Conservation (phyloP, 2,329 filamentous ascomycete species). For the Leptographium galeiforme region DNA sequence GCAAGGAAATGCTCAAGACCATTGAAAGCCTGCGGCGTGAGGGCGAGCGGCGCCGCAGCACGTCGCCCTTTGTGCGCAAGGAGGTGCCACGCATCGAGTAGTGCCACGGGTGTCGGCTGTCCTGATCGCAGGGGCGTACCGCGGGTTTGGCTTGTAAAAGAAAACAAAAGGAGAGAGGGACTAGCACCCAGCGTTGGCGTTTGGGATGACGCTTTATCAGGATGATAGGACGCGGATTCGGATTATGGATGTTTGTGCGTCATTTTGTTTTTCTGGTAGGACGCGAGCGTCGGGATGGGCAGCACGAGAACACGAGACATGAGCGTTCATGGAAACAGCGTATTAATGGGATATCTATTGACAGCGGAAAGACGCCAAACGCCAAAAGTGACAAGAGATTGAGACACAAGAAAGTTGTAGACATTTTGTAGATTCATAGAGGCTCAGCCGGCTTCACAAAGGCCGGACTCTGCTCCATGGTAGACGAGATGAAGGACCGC, state of each 20-base stretch:
- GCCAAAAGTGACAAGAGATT: neutral
- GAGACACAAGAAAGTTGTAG: neutral
- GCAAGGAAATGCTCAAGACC: slow-evolving; percentile 84
- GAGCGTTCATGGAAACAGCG: neutral
- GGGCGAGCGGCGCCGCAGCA: slow-evolving; percentile 56
- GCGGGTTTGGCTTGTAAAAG: too few species aligned
- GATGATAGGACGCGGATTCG: neutral
- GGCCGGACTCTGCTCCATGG: slow-evolving; percentile 77
- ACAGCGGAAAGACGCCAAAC: neutral
- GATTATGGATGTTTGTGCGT: neutral
- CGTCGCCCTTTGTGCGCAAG: slow-evolving; percentile 21
- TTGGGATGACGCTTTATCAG: neutral
- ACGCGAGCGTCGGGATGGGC: too few species aligned
- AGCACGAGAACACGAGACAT: neutral
- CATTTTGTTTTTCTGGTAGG: neutral
- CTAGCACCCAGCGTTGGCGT: slow-evolving; percentile 3
- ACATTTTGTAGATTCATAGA: neutral
- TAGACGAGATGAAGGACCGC: slow-evolving; percentile 70
- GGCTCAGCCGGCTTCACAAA: slow-evolving; percentile 31
- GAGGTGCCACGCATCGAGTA: slow-evolving; percentile 30
- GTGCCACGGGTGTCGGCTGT: neutral
- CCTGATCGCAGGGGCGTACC: neutral
- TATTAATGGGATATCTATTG: neutral
- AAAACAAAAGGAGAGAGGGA: neutral
- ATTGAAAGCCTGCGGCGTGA: slow-evolving; percentile 81